A percentile compares a stretch with the other conserved stretches of the same genome.
These are phyloP conservation scores for Orychophragmus violaceus DNA, from an alignment of 345 rosid genomes.

Conservation along the genomic window DNA sequence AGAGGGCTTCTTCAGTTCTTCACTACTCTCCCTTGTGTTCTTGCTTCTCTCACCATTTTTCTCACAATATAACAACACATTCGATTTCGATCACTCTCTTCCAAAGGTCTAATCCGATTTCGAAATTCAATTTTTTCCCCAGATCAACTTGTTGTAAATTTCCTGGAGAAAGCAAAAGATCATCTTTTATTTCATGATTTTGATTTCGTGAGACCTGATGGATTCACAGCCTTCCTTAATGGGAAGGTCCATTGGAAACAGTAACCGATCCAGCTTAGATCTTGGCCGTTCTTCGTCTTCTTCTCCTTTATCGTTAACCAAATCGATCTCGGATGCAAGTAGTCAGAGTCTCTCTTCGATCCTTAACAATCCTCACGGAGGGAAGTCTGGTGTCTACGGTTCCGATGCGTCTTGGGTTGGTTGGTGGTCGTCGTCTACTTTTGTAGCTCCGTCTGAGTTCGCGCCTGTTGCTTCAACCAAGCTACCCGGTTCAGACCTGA, in stretches of 20 bases:
- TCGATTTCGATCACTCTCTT: not conserved
- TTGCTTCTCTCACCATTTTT: not conserved
- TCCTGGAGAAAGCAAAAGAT: not conserved
- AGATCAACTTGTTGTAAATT: too few relatives aligned
- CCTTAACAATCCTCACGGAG: constrained; percentile 79
- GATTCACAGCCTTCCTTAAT: constrained; percentile 51
- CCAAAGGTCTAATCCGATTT: not conserved
- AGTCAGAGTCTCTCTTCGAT: constrained; percentile 67
- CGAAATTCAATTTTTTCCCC: not conserved
- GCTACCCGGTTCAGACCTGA: constrained; percentile 46
- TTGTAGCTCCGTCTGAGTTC: constrained; percentile 72
- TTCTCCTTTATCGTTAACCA: constrained; percentile 33
- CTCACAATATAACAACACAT: not conserved
- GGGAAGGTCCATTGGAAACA: constrained; percentile 48
- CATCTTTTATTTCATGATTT: constrained; percentile 33
- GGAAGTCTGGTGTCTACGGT: constrained; percentile 50
- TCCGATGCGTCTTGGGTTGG: constrained; percentile 74
- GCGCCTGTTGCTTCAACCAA: constrained; percentile 52
- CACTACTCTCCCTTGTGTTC: not conserved
- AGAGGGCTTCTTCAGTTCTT: constrained; percentile 19
- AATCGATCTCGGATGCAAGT: constrained; percentile 54
- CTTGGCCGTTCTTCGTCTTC: constrained; percentile 27
- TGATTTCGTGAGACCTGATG: constrained; percentile 36
- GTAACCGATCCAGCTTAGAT: constrained; percentile 34
- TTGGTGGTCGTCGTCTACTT: constrained; percentile 83